These are phyloP conservation scores for Ogataea degrootiae DNA, from an alignment of 805 yeast genomes.

Conservation along the genomic window DNA sequence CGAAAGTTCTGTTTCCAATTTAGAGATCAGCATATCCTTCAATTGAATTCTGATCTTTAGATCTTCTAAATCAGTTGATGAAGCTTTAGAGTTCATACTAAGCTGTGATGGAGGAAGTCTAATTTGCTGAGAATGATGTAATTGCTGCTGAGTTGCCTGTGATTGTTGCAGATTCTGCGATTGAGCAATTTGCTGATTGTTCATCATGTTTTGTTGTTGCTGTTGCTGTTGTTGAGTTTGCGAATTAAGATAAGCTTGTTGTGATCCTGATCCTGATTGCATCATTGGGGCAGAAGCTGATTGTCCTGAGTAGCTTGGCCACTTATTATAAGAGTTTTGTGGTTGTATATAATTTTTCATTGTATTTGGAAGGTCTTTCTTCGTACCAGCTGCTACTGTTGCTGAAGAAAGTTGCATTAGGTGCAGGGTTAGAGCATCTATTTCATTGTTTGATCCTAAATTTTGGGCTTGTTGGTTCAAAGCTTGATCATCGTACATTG, in stretches of 20 bases:
- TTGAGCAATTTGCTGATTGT: conserved; percentile 6
- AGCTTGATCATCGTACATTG: neutral
- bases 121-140: neutral
- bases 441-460: neutral
- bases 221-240: conserved; percentile 4
- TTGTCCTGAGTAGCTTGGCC: conserved; percentile 16
- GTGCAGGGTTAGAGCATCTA: conserved; percentile 26
- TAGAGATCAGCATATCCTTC: conserved; percentile 48
- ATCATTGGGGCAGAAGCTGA: conserved; percentile 3
- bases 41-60: conserved; percentile 47
- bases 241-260: conserved; percentile 6
- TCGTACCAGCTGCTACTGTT: neutral
- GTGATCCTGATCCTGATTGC: conserved; percentile 5
- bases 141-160: neutral
- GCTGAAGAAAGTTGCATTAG: conserved; percentile 17
- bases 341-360: neutral
- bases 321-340: conserved; percentile 10
- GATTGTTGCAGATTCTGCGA: conserved; percentile 2
- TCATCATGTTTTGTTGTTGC: conserved; percentile 1
- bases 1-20: conserved; percentile 41
- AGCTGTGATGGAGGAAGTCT: conserved; percentile 1
- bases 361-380: neutral
- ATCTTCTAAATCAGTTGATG: conserved; percentile 28
- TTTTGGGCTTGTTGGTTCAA: too few relatives aligned
- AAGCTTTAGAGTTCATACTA: neutral